phyloP scores from a whole-genome alignment of 106 monocot genomes.

The Platanthera zijinensis region DNA sequence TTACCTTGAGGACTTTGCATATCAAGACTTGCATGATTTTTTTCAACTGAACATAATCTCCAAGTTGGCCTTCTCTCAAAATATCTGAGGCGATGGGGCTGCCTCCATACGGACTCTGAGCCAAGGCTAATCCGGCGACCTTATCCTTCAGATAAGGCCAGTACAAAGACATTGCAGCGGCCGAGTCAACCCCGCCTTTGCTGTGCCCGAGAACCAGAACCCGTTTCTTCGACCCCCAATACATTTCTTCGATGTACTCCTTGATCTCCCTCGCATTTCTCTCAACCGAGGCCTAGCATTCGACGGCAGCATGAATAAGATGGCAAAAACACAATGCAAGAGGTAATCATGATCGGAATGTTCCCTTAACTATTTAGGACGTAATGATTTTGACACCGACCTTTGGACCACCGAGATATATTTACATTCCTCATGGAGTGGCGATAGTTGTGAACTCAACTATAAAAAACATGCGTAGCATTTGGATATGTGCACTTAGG shows the following conservation, averaged over 20 bases:
- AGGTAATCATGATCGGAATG: not conserved
- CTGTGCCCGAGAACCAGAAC: constrained; percentile 91
- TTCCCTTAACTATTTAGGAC: too few species aligned
- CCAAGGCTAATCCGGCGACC: constrained; percentile 82
- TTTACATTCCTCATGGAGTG: too few species aligned
- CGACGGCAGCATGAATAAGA: not conserved
- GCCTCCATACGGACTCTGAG: constrained; percentile 94
- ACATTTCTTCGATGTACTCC: constrained; percentile 93
- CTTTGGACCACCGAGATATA: too few species aligned
- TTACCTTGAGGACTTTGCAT: constrained; percentile 92
- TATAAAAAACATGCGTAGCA: too few species aligned
- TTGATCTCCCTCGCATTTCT: constrained; percentile 87
- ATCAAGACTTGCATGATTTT: constrained; percentile 74
- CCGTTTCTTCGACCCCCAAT: constrained; percentile 82
- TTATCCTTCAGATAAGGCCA: constrained; percentile 92
- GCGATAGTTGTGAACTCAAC: too few species aligned
- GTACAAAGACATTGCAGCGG: constrained; percentile 90
- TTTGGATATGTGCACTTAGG: too few species aligned
- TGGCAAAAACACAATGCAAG: not conserved
- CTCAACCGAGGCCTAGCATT: constrained; percentile 68
- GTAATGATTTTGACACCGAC: too few species aligned
- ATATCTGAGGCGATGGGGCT: constrained; percentile 96
- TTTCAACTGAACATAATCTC: constrained; percentile 75
- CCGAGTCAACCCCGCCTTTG: constrained; percentile 96
- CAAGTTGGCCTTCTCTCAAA: constrained; percentile 80